Evolutionary conservation across 1,284 basidiomycete species (phyloP), one percentile per base, ranked within the genome.

Genomic region (Schizophyllum commune): DNA sequence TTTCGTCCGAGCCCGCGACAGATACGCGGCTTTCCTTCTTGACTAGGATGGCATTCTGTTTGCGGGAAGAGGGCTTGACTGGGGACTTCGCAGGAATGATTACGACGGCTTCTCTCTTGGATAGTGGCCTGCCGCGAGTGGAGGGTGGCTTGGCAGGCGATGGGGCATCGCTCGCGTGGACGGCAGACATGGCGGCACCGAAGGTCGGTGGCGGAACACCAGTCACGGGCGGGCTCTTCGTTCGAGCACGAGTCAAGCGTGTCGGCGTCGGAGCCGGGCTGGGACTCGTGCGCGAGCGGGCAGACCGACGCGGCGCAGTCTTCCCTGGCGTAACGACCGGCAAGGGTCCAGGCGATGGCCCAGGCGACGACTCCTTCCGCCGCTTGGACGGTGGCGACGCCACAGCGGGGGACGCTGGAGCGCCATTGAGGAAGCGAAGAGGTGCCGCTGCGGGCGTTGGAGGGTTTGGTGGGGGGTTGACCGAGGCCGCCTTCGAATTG

Each of bases 391-490:
- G 39, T 2, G 39, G 39, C 13, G 39, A 47, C 39, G 39, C 13
- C 13, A 17, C 39, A 11, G 17, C 39, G 13, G 39, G 39, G 17
- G 39, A 47, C 39, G 39, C 39, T 17, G 9, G 39, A 11, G 17
- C 39, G 17, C 13, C 39, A 47, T 17, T 17, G 39, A 27, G 27
- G 27, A 47, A 47, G 39, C 39, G 39, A 47, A 17, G 17, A 47
- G 39, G 39, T 11, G 39, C 39, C 17, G 17, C 17, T 13, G 39
- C 39, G 39, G 77, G 75, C 52, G 75, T 71, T 1, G 74, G 74
- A 7, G 73, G 72, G 17, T 77, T 70, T 2, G 77, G 71, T 57
- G 69, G 70, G n/a, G 65, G 63, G 57, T 69, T 68, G 15, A 59
- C 61, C 13, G 72, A 70, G 1, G 62, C 68, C 0, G 70, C 70